Conservation (phyloP, 257 asterid species). For the Cruciata laevipes region DNA sequence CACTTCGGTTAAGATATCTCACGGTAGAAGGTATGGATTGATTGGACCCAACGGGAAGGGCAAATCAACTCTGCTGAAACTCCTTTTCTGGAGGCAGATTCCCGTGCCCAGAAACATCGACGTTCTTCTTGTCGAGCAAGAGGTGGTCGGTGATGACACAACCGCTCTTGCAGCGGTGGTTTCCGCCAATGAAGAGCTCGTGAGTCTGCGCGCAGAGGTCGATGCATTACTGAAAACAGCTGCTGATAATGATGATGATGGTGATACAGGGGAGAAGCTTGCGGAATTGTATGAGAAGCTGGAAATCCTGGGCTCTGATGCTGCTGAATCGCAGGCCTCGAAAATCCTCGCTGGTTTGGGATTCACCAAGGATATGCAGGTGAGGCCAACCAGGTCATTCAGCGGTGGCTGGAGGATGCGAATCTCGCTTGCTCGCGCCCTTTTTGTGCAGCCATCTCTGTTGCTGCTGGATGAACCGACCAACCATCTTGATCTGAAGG, state of each 20-base stretch:
- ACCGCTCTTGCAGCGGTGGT: slow-evolving; percentile 24
- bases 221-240: slow-evolving; percentile 18
- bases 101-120: slow-evolving; percentile 23
- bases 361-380: slow-evolving; percentile 34
- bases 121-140: slow-evolving; percentile 16
- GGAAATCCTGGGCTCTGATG: slow-evolving; percentile 28
- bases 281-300: slow-evolving; percentile 27
- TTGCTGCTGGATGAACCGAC: slow-evolving; percentile 17
- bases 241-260: slow-evolving; percentile 14
- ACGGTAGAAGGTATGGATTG: slow-evolving; percentile 28
- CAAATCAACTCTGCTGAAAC: slow-evolving; percentile 20
- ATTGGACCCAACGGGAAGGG: slow-evolving; percentile 29
- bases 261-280: slow-evolving; percentile 24
- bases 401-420: slow-evolving; percentile 38
- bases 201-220: slow-evolving; percentile 24
- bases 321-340: slow-evolving; percentile 30
- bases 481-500: slow-evolving; percentile 19
- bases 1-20: slow-evolving; percentile 24
- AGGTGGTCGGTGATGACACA: slow-evolving; percentile 23
- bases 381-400: slow-evolving; percentile 23
- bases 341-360: slow-evolving; percentile 34
- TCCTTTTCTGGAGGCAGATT: slow-evolving; percentile 19
- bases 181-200: slow-evolving; percentile 28
- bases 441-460: slow-evolving; percentile 32
- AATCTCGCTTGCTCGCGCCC: slow-evolving; percentile 32